Percentiles rank a stretch among this genome's conserved stretches.
These are phyloP conservation scores for Schrenkiella parvula DNA, from an alignment of 345 rosid genomes.

Conservation along the genomic window DNA sequence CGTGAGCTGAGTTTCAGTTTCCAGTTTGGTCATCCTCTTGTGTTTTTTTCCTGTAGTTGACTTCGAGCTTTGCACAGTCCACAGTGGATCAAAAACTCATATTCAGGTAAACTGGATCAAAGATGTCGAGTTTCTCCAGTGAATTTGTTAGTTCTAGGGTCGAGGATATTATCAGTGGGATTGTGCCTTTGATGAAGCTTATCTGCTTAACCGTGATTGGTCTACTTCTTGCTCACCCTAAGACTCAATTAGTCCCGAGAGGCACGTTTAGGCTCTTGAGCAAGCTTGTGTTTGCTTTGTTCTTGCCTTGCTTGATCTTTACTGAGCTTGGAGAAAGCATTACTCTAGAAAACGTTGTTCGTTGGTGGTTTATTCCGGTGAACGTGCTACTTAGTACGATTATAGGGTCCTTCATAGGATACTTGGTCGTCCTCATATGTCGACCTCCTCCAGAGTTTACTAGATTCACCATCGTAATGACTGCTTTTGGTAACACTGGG, in stretches of 20 bases:
- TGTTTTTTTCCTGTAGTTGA: constrained; percentile 15
- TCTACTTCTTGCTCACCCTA: constrained; percentile 75
- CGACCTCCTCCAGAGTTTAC: constrained; percentile 75
- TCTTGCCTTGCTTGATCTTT: constrained; percentile 89
- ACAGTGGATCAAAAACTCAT: neutral
- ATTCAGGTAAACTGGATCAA: constrained; percentile 4
- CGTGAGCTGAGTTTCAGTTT: neutral
- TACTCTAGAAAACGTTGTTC: constrained; percentile 45
- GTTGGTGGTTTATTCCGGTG: constrained; percentile 94
- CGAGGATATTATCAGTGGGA: constrained; percentile 47
- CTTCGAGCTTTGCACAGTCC: neutral
- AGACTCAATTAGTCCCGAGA: constrained; percentile 52
- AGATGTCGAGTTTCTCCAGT: constrained; percentile 19
- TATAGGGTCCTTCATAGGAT: constrained; percentile 63
- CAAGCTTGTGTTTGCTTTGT: constrained; percentile 85
- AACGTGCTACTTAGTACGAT: constrained; percentile 70
- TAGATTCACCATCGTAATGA: constrained; percentile 80
- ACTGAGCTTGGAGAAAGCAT: constrained; percentile 84
- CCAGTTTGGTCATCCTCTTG: constrained; percentile 5
- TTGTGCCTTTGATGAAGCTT: constrained; percentile 74
- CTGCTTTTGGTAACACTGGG: constrained; percentile 91
- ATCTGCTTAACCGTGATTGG: constrained; percentile 68
- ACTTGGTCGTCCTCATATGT: constrained; percentile 65
- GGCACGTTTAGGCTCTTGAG: constrained; percentile 81
- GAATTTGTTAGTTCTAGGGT: constrained; percentile 30